phyloP scores from a whole-genome alignment of 2,329 filamentous ascomycete genomes.

The Fusarium tricinctum region DNA sequence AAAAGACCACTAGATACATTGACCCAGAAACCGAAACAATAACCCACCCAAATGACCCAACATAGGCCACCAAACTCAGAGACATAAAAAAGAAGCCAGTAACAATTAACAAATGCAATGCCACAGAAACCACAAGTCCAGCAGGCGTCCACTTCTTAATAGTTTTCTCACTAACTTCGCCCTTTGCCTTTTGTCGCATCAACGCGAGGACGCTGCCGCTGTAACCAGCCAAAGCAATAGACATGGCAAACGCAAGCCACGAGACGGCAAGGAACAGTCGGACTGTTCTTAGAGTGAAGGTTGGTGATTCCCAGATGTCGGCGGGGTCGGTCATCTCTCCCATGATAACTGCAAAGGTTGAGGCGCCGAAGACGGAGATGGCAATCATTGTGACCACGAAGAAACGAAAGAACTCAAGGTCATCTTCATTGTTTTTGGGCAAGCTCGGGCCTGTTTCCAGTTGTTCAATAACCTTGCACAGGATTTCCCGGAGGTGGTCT shows the following conservation, averaged over 20 bases:
- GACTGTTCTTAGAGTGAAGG: constrained; percentile 1
- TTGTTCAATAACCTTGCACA: neutral
- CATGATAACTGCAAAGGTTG: constrained; percentile 2
- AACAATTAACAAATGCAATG: constrained; percentile 1
- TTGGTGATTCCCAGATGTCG: constrained; percentile 1
- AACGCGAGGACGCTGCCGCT: neutral
- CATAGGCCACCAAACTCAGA: neutral
- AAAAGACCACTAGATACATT: neutral
- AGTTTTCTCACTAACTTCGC: neutral
- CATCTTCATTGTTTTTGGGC: neutral
- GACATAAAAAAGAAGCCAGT: constrained; percentile 6
- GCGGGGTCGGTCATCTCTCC: constrained; percentile 14
- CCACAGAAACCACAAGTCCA: constrained; percentile 4
- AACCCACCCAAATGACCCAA: constrained; percentile 1
- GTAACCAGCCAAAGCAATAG: constrained; percentile 1
- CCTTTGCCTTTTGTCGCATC: neutral
- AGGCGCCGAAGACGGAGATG: constrained; percentile 8
- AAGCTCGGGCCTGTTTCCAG: neutral
- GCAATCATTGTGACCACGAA: constrained; percentile 11
- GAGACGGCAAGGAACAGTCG: constrained; percentile 5
- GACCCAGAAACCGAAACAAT: neutral
- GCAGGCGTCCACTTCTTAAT: constrained; percentile 7
- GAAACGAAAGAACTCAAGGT: constrained; percentile 6
- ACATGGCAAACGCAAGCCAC: constrained; percentile 2
- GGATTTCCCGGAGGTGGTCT: neutral